A percentile compares a stretch with the other conserved stretches of the same genome.
phyloP scores from a whole-genome alignment of 2,329 filamentous ascomycete species.

The Coniochaeta pulveracea region DNA sequence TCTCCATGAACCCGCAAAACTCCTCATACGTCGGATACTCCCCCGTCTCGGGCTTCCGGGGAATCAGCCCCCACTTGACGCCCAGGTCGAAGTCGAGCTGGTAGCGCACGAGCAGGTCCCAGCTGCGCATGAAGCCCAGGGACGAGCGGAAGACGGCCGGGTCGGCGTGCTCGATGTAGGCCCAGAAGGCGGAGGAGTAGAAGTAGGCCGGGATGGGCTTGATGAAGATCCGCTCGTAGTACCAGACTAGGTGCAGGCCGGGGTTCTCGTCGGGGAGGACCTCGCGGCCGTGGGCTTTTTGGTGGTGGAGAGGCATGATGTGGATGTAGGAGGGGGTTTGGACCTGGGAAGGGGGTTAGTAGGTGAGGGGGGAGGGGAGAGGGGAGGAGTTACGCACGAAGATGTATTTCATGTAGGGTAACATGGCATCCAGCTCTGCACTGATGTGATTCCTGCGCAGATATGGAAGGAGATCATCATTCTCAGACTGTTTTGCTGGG shows the following conservation, averaged over 20 bases:
- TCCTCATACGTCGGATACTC: slow-evolving; percentile 14
- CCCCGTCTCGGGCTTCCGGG: slow-evolving; percentile 12
- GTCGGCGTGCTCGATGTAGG: slow-evolving; percentile 13
- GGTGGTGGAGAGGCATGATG: slow-evolving; percentile 24
- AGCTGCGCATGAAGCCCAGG: slow-evolving; percentile 23
- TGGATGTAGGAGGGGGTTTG: slow-evolving; percentile 16
- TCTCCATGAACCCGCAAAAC: slow-evolving; percentile 18
- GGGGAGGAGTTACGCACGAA: slow-evolving; percentile 10
- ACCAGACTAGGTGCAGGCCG: slow-evolving; percentile 29
- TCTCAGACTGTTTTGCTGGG: slow-evolving; percentile 3
- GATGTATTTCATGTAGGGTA: slow-evolving; percentile 16
- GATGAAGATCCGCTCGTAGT: slow-evolving; percentile 25
- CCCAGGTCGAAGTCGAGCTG: slow-evolving; percentile 22
- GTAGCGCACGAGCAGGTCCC: slow-evolving; percentile 20
- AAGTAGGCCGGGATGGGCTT: slow-evolving; percentile 28
- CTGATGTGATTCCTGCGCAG: slow-evolving; percentile 11
- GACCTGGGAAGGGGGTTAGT: not conserved
- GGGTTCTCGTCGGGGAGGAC: slow-evolving; percentile 27
- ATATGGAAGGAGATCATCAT: slow-evolving; percentile 10
- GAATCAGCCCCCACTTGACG: slow-evolving; percentile 16
- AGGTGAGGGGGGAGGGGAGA: not conserved
- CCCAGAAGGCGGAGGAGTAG: slow-evolving; percentile 21
- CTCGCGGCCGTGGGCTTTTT: slow-evolving; percentile 22
- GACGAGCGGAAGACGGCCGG: slow-evolving; percentile 13
- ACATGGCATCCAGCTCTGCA: slow-evolving; percentile 10